Base-by-base conservation (phyloP, 768 basidiomycete species). In the Daedaleopsis sinensis region DNA sequence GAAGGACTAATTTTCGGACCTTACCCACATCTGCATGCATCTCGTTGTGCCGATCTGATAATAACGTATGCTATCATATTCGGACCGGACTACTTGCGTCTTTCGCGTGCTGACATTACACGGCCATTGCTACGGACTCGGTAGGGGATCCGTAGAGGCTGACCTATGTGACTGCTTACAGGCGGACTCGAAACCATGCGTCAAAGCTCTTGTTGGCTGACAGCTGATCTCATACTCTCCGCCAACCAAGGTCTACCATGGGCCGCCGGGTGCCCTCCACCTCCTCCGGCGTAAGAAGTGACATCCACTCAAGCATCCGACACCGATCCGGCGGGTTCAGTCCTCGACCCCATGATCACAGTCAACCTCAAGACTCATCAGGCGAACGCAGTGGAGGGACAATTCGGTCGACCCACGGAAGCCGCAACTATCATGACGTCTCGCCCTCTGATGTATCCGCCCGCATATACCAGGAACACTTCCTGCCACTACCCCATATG, bases 281-380 rank as follows among this genome's bases (percentile, higher is more conserved):
- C 19, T 65, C 66, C 13, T 57, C 62, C 3, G 62, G 61, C 2
- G 42, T 65, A 3, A 18, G 19, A 12, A 36, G 51, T 15, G 51
- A 57, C 1, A 49, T 39, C 36, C 56, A 57, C 19, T 64, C 64
- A 10, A 57, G 55, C 16, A 67, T 67, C 24, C 67, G 70, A 11
- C 68, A 62, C 35, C 70, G 70, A 21, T 69, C 70, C 3, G 67
- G 70, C 35, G 65, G 61, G 4, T 64, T 60, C 62, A 67, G 67
- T 55, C 68, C 67, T 1, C 46, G 43, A 16, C 39, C 39, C 21
- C 35, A 27, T 38, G 57, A 35, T 21, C 24, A 27, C 18, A 6
- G 6, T 24, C 19, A 16, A 13, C 39, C n/a, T 7, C 35, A n/a
- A n/a, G n/a, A n/a, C n/a, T n/a, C n/a, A n/a, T n/a, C n/a, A n/a